Evolutionary conservation across 2,329 filamentous ascomycete species (phyloP).

Genomic region (Monilinia polystroma): DNA sequence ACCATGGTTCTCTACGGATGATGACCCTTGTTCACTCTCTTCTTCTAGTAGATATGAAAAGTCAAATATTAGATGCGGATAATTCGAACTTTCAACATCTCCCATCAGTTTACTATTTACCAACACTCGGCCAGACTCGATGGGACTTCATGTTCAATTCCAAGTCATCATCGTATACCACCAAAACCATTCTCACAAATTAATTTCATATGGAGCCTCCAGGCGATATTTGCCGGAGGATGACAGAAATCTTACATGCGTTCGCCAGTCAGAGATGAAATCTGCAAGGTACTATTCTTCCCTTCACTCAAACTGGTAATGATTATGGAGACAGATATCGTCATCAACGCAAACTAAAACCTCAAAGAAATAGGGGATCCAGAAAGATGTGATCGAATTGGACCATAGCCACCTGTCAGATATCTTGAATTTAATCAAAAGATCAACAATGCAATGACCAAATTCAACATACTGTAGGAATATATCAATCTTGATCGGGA

Average conservation of each 20-base stretch:
- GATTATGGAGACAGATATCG: constrained; percentile 1
- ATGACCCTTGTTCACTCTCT: not conserved
- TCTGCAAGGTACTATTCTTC: not conserved
- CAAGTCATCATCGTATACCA: not conserved
- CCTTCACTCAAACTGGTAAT: not conserved
- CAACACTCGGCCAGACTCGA: not conserved
- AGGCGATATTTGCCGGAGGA: constrained; percentile 8
- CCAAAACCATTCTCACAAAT: not conserved
- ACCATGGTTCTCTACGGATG: not conserved
- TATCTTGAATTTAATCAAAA: not conserved
- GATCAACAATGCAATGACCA: not conserved
- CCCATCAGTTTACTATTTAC: not conserved
- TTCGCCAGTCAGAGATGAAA: constrained; percentile 6
- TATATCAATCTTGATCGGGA: not conserved
- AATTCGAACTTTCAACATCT: not conserved
- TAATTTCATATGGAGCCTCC: not conserved
- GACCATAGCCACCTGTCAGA: not conserved
- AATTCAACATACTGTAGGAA: not conserved
- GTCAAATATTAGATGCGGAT: not conserved
- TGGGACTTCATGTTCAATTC: not conserved
- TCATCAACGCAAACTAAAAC: not conserved
- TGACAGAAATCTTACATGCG: constrained; percentile 17
- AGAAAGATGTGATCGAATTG: not conserved
- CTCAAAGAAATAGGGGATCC: not conserved
- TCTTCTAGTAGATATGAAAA: not conserved